These are phyloP conservation scores for Zasmidium cellare DNA, from an alignment of 2,329 filamentous ascomycete species.

Conservation along the genomic window DNA sequence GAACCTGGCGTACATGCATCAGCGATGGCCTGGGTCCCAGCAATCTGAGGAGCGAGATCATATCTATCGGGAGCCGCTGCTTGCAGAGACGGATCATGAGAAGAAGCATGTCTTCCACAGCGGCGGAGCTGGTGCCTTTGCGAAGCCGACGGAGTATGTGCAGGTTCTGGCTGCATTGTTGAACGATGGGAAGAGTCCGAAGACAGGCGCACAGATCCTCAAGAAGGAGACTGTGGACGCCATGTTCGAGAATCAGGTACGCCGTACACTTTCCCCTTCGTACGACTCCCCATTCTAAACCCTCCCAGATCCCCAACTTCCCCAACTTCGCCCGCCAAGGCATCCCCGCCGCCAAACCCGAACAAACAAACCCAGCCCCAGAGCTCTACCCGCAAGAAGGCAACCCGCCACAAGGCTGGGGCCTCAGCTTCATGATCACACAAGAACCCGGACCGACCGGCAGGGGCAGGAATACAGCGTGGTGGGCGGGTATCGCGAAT, in stretches of 20 bases:
- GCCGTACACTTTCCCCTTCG: constrained; percentile 30
- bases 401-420: constrained; percentile 50
- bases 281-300: not conserved
- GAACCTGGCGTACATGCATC: constrained; percentile 59
- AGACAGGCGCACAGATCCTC: constrained; percentile 57
- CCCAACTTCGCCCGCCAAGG: constrained; percentile 36
- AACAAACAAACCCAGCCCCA: constrained; percentile 37
- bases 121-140: constrained; percentile 63
- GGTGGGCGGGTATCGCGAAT: constrained; percentile 39
- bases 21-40: constrained; percentile 42
- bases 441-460: constrained; percentile 36
- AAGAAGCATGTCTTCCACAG: constrained; percentile 44
- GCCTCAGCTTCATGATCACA: constrained; percentile 45
- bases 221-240: constrained; percentile 56
- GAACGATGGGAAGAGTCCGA: constrained; percentile 63
- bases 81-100: constrained; percentile 45
- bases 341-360: constrained; percentile 35
- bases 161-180: constrained; percentile 63
- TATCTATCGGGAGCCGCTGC: constrained; percentile 48
- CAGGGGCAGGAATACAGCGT: constrained; percentile 34
- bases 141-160: constrained; percentile 60
- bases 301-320: constrained; percentile 37
- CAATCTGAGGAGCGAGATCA: constrained; percentile 48
- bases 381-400: constrained; percentile 39
- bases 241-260: constrained; percentile 57